Evolutionary conservation across 805 yeast species (phyloP).

Genomic region (Saccharomyces jurei): DNA sequence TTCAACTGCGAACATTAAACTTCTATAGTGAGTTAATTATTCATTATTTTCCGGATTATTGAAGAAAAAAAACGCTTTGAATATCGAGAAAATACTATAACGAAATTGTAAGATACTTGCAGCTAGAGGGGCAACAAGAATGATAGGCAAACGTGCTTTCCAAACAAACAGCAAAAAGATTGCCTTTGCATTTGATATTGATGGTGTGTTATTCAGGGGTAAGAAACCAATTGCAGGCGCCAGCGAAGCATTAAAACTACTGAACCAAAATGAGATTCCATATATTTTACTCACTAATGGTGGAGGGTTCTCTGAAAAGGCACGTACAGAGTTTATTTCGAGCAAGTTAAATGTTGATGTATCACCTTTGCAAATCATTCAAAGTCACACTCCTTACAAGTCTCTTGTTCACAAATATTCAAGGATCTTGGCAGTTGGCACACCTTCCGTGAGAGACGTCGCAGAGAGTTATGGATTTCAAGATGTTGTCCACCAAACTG

Average conservation of each 20-base stretch:
- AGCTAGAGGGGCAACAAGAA: background rate
- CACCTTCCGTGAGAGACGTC: conserved; percentile 53
- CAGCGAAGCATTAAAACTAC: conserved; percentile 44
- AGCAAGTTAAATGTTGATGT: conserved; percentile 36
- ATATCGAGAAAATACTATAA: background rate
- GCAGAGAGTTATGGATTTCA: conserved; percentile 72
- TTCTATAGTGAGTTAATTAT: background rate
- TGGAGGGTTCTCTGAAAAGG: conserved; percentile 66
- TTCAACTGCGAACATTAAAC: background rate
- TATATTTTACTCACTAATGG: conserved; percentile 85
- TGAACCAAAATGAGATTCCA: conserved; percentile 53
- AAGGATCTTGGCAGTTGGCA: conserved; percentile 79
- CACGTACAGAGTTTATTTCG: conserved; percentile 49
- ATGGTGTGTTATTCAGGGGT: conserved; percentile 82
- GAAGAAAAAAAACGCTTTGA: background rate
- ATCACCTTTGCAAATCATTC: conserved; percentile 61
- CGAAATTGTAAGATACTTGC: background rate
- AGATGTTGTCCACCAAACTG: conserved; percentile 66
- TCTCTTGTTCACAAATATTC: conserved; percentile 45
- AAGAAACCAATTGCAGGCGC: conserved; percentile 60
- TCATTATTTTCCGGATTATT: background rate
- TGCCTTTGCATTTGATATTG: conserved; percentile 44
- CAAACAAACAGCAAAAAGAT: conserved; percentile 12
- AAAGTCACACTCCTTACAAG: conserved; percentile 81
- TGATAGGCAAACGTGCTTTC: conserved; percentile 13